A percentile compares a stretch with the other conserved stretches of the same genome.
Conservation (phyloP, 2,329 filamentous ascomycete species). For the Chaetomium strumarium region DNA sequence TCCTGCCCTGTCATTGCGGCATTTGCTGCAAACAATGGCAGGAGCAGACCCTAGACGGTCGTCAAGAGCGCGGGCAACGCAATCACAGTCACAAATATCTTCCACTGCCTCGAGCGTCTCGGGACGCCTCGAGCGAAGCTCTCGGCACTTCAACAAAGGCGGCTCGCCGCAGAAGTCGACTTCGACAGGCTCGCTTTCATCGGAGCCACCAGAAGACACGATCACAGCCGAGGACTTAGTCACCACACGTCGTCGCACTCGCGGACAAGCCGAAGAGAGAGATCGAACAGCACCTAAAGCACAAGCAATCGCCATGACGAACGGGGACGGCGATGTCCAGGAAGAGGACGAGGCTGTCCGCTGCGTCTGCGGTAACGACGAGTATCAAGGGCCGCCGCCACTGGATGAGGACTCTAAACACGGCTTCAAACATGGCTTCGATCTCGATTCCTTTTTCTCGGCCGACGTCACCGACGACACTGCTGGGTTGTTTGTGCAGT, state of each 20-base stretch:
- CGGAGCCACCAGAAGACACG: slow-evolving; percentile 59
- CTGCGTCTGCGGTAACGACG: slow-evolving; percentile 89
- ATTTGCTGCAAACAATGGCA: slow-evolving; percentile 47
- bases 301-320: slow-evolving; percentile 46
- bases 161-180: slow-evolving; percentile 70
- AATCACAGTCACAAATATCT: slow-evolving; percentile 70
- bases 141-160: slow-evolving; percentile 65
- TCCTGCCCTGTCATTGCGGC: slow-evolving; percentile 27
- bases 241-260: slow-evolving; percentile 71
- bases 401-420: slow-evolving; percentile 50
- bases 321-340: slow-evolving; percentile 65
- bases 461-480: slow-evolving; percentile 72
- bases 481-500: slow-evolving; percentile 95
- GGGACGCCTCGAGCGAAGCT: slow-evolving; percentile 66
- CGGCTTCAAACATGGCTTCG: slow-evolving; percentile 50
- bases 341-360: slow-evolving; percentile 92
- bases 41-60: slow-evolving; percentile 74
- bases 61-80: slow-evolving; percentile 77
- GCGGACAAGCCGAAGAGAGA: slow-evolving; percentile 53
- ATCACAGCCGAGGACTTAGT: slow-evolving; percentile 55
- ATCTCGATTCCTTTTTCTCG: slow-evolving; percentile 51
- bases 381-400: slow-evolving; percentile 80
- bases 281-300: slow-evolving; percentile 38
- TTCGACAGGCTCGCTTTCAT: slow-evolving; percentile 66
- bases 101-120: slow-evolving; percentile 74